phyloP scores from a whole-genome alignment of 257 asterid genomes.

The Solanum sejunctum region DNA sequence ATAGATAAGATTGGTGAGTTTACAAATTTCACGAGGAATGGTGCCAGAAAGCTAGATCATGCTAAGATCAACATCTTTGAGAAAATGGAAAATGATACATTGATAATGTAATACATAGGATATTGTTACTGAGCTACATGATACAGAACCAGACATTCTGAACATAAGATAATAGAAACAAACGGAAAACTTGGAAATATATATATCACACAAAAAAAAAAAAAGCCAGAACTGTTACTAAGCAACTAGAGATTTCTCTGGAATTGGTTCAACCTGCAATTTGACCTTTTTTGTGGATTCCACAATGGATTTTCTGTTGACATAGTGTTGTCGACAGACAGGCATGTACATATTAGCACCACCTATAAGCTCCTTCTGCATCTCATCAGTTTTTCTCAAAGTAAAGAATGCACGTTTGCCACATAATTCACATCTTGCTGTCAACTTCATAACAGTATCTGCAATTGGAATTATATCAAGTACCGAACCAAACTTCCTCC shows the following conservation, averaged over 20 bases:
- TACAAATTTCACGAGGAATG: too few relatives aligned
- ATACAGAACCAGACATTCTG: neutral
- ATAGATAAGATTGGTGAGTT: too few relatives aligned
- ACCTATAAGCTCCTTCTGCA: constrained; percentile 7
- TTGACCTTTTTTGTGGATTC: neutral
- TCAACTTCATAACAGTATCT: neutral
- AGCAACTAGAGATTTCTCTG: neutral
- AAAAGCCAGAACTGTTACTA: neutral
- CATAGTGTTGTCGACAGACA: constrained; percentile 6
- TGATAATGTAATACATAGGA: too few relatives aligned
- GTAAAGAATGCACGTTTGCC: constrained; percentile 1
- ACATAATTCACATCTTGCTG: constrained; percentile 3
- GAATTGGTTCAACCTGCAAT: neutral
- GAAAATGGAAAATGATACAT: too few relatives aligned
- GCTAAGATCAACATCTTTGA: too few relatives aligned
- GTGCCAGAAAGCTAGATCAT: too few relatives aligned
- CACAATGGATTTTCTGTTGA: neutral
- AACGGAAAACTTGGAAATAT: neutral
- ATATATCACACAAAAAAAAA: neutral
- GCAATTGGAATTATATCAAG: constrained; percentile 4
- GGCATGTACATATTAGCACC: constrained; percentile 5
- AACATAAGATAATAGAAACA: neutral
- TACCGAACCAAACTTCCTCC: constrained; percentile 21
- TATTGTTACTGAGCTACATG: too few relatives aligned
- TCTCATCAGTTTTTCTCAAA: neutral